phyloP scores from a whole-genome alignment of 2,329 filamentous ascomycete genomes.

The Chaetomiaceae sp. region DNA sequence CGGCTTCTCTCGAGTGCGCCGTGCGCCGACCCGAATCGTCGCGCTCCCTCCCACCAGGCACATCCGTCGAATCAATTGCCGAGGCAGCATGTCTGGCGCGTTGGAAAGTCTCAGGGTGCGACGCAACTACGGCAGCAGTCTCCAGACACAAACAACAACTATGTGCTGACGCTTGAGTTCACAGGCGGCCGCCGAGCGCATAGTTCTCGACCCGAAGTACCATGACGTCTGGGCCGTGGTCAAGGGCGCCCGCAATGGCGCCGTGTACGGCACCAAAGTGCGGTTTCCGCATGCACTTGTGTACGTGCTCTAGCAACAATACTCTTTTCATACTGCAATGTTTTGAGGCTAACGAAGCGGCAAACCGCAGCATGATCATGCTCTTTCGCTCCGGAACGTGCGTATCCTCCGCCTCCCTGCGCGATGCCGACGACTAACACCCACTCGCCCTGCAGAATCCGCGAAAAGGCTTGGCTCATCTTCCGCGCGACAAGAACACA shows the following conservation, averaged over 20 bases:
- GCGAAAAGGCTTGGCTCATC: slow-evolving; percentile 71
- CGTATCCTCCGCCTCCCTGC: slow-evolving; percentile 28
- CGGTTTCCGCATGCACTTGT: slow-evolving; percentile 97
- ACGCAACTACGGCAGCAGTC: neutral
- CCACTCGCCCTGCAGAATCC: slow-evolving; percentile 40
- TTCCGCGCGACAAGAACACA: slow-evolving; percentile 84
- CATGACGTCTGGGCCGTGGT: slow-evolving; percentile 78
- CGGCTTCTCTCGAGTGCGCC: slow-evolving; percentile 1
- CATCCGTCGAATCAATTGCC: slow-evolving; percentile 11
- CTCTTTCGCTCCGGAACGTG: slow-evolving; percentile 89
- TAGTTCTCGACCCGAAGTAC: slow-evolving; percentile 77
- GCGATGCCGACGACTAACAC: slow-evolving; percentile 5
- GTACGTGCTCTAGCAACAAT: slow-evolving; percentile 30
- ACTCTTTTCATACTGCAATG: neutral
- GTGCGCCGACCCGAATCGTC: slow-evolving; percentile 5
- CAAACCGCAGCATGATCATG: slow-evolving; percentile 82
- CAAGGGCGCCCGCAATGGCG: slow-evolving; percentile 93
- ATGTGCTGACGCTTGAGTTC: slow-evolving; percentile 4
- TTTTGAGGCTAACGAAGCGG: slow-evolving; percentile 1
- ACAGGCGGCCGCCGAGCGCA: slow-evolving; percentile 64
- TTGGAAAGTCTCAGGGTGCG: slow-evolving; percentile 16
- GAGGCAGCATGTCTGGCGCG: slow-evolving; percentile 17
- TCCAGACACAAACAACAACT: neutral
- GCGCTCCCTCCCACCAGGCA: neutral
- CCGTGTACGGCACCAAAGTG: slow-evolving; percentile 94